phyloP scores from a whole-genome alignment of 768 basidiomycete genomes.

The Amanita brunnescens region DNA sequence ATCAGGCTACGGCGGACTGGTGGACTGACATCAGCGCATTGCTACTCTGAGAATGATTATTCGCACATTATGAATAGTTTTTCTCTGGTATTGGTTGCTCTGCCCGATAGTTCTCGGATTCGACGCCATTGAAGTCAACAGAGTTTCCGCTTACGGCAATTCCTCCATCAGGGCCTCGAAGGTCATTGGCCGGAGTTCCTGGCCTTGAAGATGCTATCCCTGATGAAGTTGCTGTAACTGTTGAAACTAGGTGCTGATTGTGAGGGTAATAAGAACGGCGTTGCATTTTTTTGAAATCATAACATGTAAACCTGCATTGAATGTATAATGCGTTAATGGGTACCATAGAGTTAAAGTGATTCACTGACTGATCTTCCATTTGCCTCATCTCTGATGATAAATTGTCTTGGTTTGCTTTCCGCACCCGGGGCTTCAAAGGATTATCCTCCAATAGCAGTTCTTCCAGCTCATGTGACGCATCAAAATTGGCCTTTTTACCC shows the following conservation, averaged over 20 bases:
- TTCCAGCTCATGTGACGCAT: slow-evolving; percentile 96
- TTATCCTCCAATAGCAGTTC: slow-evolving; percentile 95
- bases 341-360: neutral
- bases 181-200: slow-evolving; percentile 55
- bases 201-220: slow-evolving; percentile 66
- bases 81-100: slow-evolving; percentile 41
- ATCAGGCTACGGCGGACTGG: neutral
- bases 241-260: slow-evolving; percentile 65
- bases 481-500: slow-evolving; percentile 99
- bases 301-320: slow-evolving; percentile 66
- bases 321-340: neutral
- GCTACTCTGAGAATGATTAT: neutral
- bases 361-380: slow-evolving; percentile 93
- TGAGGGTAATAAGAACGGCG: slow-evolving; percentile 87
- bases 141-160: slow-evolving; percentile 32
- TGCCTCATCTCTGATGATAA: slow-evolving; percentile 88
- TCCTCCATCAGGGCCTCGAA: slow-evolving; percentile 31
- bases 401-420: slow-evolving; percentile 85
- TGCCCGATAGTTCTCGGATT: slow-evolving; percentile 27
- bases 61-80: slow-evolving; percentile 34
- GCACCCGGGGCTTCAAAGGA: slow-evolving; percentile 87
- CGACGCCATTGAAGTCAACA: slow-evolving; percentile 31
- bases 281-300: slow-evolving; percentile 89
- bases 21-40: neutral
- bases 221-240: slow-evolving; percentile 67